These are phyloP conservation scores for Hymenochaete sp. DNA, from an alignment of 1,284 basidiomycete species.

Conservation along the genomic window DNA sequence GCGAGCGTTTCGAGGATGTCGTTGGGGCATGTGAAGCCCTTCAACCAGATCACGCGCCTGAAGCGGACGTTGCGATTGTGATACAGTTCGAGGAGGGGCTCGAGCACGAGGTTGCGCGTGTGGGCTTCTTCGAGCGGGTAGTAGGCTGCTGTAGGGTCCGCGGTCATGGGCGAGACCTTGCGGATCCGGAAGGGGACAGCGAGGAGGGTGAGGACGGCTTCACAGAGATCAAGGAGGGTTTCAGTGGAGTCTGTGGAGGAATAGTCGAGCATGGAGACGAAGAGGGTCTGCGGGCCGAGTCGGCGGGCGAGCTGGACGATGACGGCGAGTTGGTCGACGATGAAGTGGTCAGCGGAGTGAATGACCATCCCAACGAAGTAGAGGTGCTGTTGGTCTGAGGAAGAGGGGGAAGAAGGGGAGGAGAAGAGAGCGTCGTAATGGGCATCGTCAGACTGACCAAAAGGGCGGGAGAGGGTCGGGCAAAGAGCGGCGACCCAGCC, in stretches of 20 bases:
- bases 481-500: constrained; percentile 99
- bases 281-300: constrained; percentile 79
- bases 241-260: constrained; percentile 88
- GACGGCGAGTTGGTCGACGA: constrained; percentile 92
- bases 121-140: constrained; percentile 91
- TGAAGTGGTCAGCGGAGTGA: constrained; percentile 94
- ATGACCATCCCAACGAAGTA: constrained; percentile 92
- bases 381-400: constrained; percentile 69
- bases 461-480: constrained; percentile 82
- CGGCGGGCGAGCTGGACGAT: constrained; percentile 89
- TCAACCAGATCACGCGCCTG: constrained; percentile 88
- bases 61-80: constrained; percentile 73
- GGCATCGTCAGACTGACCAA: constrained; percentile 81
- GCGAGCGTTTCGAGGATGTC: constrained; percentile 92
- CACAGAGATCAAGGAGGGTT: constrained; percentile 84
- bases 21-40: constrained; percentile 94
- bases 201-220: constrained; percentile 83
- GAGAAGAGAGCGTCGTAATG: constrained; percentile 89
- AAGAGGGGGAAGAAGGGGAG: too few species aligned
- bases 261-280: constrained; percentile 95
- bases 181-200: constrained; percentile 87
- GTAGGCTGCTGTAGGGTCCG: constrained; percentile 76
- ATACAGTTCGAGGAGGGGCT: constrained; percentile 80
- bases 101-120: constrained; percentile 83
- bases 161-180: constrained; percentile 81